Percentiles rank a stretch among this genome's conserved stretches.
These are phyloP conservation scores for Craterostigma plantagineum DNA, from an alignment of 257 asterid genomes.

Conservation along the genomic window DNA sequence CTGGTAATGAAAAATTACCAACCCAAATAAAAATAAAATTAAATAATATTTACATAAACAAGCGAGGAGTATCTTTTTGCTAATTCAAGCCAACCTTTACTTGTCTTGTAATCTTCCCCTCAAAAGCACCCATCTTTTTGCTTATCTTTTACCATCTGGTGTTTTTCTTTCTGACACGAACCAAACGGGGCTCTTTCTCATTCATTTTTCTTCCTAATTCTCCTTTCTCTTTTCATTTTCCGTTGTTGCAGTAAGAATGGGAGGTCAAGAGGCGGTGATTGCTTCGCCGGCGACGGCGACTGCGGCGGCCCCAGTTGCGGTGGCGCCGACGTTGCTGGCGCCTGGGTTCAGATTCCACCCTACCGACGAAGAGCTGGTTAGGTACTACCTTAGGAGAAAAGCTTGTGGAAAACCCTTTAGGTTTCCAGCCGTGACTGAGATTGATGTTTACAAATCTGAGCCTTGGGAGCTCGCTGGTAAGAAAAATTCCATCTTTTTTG, in stretches of 20 bases:
- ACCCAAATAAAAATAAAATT: background rate
- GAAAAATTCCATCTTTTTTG: background rate
- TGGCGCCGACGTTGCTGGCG: slow-evolving; percentile 60
- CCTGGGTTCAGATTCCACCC: slow-evolving; percentile 96
- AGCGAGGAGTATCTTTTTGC: slow-evolving; percentile 7
- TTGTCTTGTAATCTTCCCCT: slow-evolving; percentile 43
- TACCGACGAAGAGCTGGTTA: slow-evolving; percentile 79
- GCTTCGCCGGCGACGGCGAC: slow-evolving; percentile 21
- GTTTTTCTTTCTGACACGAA: background rate
- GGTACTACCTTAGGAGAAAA: slow-evolving; percentile 73
- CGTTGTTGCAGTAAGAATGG: slow-evolving; percentile 5
- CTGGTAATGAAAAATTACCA: slow-evolving; percentile 23
- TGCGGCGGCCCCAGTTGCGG: slow-evolving; percentile 22
- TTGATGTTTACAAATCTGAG: slow-evolving; percentile 96
- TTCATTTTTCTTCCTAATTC: background rate
- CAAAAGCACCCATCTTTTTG: slow-evolving; percentile 14
- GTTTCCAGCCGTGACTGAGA: slow-evolving; percentile 73
- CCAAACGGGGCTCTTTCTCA: no score
- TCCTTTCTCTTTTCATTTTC: slow-evolving; percentile 2
- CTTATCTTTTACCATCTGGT: background rate
- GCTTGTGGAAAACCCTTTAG: slow-evolving; percentile 71
- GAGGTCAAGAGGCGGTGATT: slow-evolving; percentile 37
- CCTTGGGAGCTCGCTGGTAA: slow-evolving; percentile 88
- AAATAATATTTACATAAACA: slow-evolving; percentile 10
- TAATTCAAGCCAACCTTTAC: slow-evolving; percentile 17